phyloP scores from a whole-genome alignment of 78 protist species.

The Speleostelium caveatum region DNA sequence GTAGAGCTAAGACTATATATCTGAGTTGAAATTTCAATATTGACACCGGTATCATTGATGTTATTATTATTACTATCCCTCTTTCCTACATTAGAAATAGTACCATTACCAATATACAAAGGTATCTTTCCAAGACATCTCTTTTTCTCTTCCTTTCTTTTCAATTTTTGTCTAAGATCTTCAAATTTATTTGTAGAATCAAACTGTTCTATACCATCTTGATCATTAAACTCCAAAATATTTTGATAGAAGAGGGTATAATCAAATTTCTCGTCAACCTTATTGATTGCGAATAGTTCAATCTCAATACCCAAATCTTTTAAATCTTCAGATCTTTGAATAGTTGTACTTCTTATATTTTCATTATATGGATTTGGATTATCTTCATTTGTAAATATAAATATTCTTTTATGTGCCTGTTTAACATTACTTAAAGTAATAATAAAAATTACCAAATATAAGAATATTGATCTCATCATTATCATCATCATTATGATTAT shows the following conservation, averaged over 20 bases:
- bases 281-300: constrained; percentile 80
- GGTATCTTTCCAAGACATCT: constrained; percentile 55
- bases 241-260: constrained; percentile 51
- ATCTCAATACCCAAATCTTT: constrained; percentile 80
- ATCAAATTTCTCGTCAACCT: constrained; percentile 36
- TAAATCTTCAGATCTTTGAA: constrained; percentile 81
- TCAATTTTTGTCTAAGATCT: constrained; percentile 27
- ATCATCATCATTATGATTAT: not conserved
- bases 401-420: constrained; percentile 58
- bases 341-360: constrained; percentile 1
- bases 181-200: constrained; percentile 62
- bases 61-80: not conserved
- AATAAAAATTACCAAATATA: not conserved
- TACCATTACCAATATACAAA: constrained; percentile 31
- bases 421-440: not conserved
- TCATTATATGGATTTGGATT: constrained; percentile 66
- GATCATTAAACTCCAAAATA: constrained; percentile 49
- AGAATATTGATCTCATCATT: not conserved
- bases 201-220: constrained; percentile 28
- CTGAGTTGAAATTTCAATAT: constrained; percentile 25
- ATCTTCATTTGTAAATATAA: constrained; percentile 80
- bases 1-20: constrained; percentile 16
- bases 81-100: too few species aligned
- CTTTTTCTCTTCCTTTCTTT: constrained; percentile 78
- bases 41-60: constrained; percentile 8